Evolutionary conservation across 2,329 filamentous ascomycete species (phyloP).

Genomic region (Chaetomium sp.): DNA sequence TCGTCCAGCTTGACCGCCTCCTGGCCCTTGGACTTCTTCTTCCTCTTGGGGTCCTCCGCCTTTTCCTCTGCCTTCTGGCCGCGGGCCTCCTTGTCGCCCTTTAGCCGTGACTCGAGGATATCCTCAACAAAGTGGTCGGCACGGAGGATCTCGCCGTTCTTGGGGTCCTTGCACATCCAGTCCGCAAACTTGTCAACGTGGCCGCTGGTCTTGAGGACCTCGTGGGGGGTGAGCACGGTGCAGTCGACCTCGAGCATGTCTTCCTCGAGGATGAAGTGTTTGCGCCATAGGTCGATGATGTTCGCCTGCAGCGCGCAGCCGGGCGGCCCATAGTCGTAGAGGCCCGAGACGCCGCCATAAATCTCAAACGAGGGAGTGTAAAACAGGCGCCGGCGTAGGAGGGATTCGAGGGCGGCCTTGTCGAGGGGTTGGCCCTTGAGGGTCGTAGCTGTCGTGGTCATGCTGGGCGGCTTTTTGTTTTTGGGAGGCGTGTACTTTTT

Average conservation of each 20-base stretch:
- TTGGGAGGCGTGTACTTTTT: conserved; percentile 22
- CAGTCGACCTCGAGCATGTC: conserved; percentile 96
- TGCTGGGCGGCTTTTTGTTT: conserved; percentile 39
- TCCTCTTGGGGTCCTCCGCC: conserved; percentile 71
- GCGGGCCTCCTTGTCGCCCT: conserved; percentile 89
- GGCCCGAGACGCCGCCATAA: conserved; percentile 84
- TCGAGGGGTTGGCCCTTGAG: conserved; percentile 90
- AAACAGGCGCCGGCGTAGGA: conserved; percentile 87
- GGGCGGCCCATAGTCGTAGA: conserved; percentile 92
- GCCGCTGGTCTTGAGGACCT: conserved; percentile 91
- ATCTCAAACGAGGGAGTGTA: conserved; percentile 96
- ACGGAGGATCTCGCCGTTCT: conserved; percentile 94
- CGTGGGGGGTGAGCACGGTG: conserved; percentile 88
- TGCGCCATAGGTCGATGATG: conserved; percentile 86
- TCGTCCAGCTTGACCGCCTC: conserved; percentile 87
- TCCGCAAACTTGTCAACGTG: conserved; percentile 98
- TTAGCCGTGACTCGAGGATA: conserved; percentile 81
- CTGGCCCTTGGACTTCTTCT: conserved; percentile 82
- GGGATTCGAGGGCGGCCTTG: conserved; percentile 75
- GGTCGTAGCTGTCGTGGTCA: conserved; percentile 66
- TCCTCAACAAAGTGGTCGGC: conserved; percentile 97
- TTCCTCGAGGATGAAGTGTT: conserved; percentile 90
- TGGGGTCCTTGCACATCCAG: conserved; percentile 99
- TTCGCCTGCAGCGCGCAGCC: conserved; percentile 85
- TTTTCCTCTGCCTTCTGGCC: conserved; percentile 78